Evolutionary conservation across 495 filamentous ascomycete species (phyloP).

Genomic region (Neurospora tetraspora): DNA sequence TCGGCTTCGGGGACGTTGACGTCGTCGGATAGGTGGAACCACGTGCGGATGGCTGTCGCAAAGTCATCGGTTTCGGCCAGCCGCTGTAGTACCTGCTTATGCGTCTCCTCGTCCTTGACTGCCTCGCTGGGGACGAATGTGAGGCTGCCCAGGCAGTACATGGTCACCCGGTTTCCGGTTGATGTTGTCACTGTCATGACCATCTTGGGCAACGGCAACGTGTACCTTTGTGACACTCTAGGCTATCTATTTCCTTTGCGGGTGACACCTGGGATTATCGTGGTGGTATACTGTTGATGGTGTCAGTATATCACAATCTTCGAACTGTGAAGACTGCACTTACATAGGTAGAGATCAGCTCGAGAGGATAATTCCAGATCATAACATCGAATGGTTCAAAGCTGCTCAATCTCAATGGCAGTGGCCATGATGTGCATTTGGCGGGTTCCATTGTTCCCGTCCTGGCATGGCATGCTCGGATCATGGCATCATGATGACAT

Average conservation of each 20-base stretch:
- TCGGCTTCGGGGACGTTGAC: conserved; percentile 18
- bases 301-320: background rate
- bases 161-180: background rate
- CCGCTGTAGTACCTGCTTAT: conserved; percentile 11
- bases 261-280: background rate
- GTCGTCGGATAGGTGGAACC: conserved; percentile 37
- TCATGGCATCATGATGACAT: background rate
- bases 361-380: background rate
- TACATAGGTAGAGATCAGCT: background rate
- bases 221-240: background rate
- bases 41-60: conserved; percentile 35
- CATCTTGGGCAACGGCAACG: background rate
- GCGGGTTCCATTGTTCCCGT: background rate
- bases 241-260: background rate
- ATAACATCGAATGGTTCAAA: background rate
- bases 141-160: conserved; percentile 7
- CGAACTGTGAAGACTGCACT: background rate
- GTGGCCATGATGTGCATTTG: background rate
- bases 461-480: background rate
- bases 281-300: background rate
- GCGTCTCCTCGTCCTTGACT: conserved; percentile 3
- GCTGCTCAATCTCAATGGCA: background rate
- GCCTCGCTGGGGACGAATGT: conserved; percentile 6
- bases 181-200: background rate
- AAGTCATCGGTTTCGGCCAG: conserved; percentile 36